Conservation (phyloP, 805 yeast species). For the Kodamaea lidongshanica region DNA sequence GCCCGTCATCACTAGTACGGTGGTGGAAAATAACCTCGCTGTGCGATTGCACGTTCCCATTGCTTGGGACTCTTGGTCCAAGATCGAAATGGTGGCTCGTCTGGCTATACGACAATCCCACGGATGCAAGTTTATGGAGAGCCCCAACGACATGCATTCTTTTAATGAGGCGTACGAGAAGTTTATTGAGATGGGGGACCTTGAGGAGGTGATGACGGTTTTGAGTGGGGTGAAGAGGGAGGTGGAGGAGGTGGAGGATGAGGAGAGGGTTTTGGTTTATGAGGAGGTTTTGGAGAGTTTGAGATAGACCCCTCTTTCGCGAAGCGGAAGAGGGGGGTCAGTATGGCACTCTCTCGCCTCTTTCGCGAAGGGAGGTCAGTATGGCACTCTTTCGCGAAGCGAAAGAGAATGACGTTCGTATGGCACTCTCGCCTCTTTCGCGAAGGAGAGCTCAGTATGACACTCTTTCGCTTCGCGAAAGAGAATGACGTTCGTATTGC, state of each 20-base stretch:
- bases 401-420: no score
- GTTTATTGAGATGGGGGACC: slow-evolving; percentile 5
- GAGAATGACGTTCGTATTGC: no score
- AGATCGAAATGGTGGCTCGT: slow-evolving; percentile 35
- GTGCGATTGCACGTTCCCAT: slow-evolving; percentile 29
- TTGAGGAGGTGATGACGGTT: slow-evolving; percentile 1
- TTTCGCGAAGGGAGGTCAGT: no score
- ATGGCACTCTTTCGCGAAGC: no score
- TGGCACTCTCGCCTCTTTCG: no score
- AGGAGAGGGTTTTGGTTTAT: no score
- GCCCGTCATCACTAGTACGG: slow-evolving; percentile 4
- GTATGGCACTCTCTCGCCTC: no score
- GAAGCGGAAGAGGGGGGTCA: no score
- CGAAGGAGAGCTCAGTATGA: no score
- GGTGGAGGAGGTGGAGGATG: slow-evolving; percentile 1
- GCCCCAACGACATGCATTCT: slow-evolving; percentile 14
- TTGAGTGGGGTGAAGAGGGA: slow-evolving; percentile 1
- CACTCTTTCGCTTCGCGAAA: no score
- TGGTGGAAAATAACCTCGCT: slow-evolving; percentile 5
- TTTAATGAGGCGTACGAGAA: slow-evolving; percentile 14
- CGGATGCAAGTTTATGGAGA: slow-evolving; percentile 9
- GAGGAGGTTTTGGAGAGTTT: neutral
- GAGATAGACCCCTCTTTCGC: no score
- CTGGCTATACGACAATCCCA: slow-evolving; percentile 15
- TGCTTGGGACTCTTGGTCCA: slow-evolving; percentile 48